phyloP scores from a whole-genome alignment of 805 yeast species.

The Candida ovalis region DNA sequence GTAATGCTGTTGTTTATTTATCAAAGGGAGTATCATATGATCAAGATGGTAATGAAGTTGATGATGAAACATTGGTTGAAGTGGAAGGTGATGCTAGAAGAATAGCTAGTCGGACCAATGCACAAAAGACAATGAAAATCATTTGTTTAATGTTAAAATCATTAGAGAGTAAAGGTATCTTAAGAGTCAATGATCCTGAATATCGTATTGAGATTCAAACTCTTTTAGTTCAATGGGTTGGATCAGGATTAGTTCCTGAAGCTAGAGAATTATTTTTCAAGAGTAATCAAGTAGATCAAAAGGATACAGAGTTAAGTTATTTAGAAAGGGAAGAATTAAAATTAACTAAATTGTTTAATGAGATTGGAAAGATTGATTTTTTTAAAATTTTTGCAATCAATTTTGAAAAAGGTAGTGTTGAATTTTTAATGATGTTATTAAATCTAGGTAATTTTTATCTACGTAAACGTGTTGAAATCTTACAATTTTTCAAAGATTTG shows the following conservation, averaged over 20 bases:
- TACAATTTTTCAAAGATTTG: slow-evolving; percentile 20
- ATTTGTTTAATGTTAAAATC: slow-evolving; percentile 62
- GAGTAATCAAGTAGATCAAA: slow-evolving; percentile 8
- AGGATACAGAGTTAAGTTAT: neutral
- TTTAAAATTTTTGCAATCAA: slow-evolving; percentile 13
- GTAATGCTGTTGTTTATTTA: slow-evolving; percentile 46
- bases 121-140: slow-evolving; percentile 43
- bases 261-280: slow-evolving; percentile 52
- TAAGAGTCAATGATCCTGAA: slow-evolving; percentile 44
- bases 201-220: slow-evolving; percentile 58
- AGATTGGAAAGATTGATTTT: slow-evolving; percentile 6
- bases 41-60: slow-evolving; percentile 18
- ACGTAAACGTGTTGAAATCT: slow-evolving; percentile 16
- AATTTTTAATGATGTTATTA: slow-evolving; percentile 15
- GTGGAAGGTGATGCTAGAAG: slow-evolving; percentile 22
- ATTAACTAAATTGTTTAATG: neutral
- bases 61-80: slow-evolving; percentile 9
- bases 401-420: slow-evolving; percentile 11
- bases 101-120: slow-evolving; percentile 31
- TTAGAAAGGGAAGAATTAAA: neutral
- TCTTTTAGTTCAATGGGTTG: slow-evolving; percentile 62
- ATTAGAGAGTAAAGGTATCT: slow-evolving; percentile 40
- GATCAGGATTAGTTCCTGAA: slow-evolving; percentile 47
- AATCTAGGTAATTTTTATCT: slow-evolving; percentile 18
- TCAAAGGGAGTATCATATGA: slow-evolving; percentile 32